Percentiles rank a stretch among this genome's conserved stretches.
Conservation (phyloP, 129 eudicot species). For the Mikania micrantha region DNA sequence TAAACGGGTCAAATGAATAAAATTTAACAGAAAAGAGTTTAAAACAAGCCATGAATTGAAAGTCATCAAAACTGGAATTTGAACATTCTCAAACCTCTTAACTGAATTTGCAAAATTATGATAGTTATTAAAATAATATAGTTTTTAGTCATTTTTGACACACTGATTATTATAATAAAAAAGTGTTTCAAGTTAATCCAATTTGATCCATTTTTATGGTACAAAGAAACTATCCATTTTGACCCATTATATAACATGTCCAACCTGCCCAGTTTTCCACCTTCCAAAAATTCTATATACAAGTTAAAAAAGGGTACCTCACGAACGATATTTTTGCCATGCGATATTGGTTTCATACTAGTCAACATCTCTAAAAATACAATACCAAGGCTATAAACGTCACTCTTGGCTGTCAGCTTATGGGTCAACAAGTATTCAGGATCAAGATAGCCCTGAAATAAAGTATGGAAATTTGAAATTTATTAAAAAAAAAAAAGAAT, state of each 20-base stretch:
- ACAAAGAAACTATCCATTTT: background rate
- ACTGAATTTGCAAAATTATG: background rate
- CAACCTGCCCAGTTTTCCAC: background rate
- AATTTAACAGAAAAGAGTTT: no score
- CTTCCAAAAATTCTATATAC: background rate
- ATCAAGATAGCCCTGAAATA: constrained; percentile 81
- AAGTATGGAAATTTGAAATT: background rate
- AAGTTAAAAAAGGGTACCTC: constrained; percentile 49
- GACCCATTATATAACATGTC: no score
- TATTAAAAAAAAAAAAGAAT: no score
- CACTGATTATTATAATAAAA: background rate
- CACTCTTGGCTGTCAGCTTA: constrained; percentile 73
- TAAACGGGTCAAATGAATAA: no score
- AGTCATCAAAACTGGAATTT: background rate
- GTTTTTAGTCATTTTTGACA: background rate
- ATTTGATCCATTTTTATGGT: background rate
- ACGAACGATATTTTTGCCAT: constrained; percentile 67
- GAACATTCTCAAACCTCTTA: background rate
- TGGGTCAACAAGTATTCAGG: constrained; percentile 78
- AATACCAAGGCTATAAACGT: constrained; percentile 90
- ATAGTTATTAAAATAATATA: background rate
- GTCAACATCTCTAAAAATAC: constrained; percentile 81
- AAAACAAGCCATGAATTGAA: no score
- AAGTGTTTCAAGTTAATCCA: background rate
- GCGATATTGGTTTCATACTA: constrained; percentile 65